Percentiles rank a stretch among this genome's conserved stretches.
Evolutionary conservation across 495 filamentous ascomycete species (phyloP).

Genomic region (Penicilliopsis zonata): DNA sequence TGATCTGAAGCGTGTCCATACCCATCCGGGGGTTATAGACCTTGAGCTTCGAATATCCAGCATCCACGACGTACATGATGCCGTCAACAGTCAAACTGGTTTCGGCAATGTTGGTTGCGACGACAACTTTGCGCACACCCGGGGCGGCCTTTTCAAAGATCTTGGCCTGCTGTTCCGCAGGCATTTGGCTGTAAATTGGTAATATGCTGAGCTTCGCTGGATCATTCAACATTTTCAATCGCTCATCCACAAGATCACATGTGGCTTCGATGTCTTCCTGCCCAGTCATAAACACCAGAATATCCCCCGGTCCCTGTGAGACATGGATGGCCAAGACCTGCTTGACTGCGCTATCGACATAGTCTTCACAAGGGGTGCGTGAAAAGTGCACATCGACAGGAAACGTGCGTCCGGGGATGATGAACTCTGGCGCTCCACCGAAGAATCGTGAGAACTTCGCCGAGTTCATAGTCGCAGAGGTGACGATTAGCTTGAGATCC

Average conservation of each 20-base stretch:
- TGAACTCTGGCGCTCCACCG: constrained; percentile 94
- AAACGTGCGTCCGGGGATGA: constrained; percentile 94
- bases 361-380: constrained; percentile 90
- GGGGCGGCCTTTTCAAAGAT: constrained; percentile 88
- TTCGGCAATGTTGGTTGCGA: constrained; percentile 97
- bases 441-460: constrained; percentile 94
- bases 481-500: constrained; percentile 94
- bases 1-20: constrained; percentile 98
- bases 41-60: constrained; percentile 93
- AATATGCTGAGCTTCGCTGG: constrained; percentile 90
- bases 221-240: constrained; percentile 85
- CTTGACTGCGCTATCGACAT: constrained; percentile 93
- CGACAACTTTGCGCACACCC: constrained; percentile 92
- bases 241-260: constrained; percentile 82
- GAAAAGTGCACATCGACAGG: constrained; percentile 96
- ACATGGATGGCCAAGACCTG: constrained; percentile 97
- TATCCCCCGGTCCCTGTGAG: constrained; percentile 82
- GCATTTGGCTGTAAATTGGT: constrained; percentile 99
- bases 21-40: constrained; percentile 98
- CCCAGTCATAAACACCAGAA: constrained; percentile 98
- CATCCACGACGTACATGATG: constrained; percentile 98
- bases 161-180: constrained; percentile 91
- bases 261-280: constrained; percentile 98
- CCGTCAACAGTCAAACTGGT: constrained; percentile 97
- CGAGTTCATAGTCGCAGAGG: constrained; percentile 97